A percentile compares a stretch with the other conserved stretches of the same genome.
phyloP scores from a whole-genome alignment of 164 flowering plant species.

The Euptelea pleiosperma region DNA sequence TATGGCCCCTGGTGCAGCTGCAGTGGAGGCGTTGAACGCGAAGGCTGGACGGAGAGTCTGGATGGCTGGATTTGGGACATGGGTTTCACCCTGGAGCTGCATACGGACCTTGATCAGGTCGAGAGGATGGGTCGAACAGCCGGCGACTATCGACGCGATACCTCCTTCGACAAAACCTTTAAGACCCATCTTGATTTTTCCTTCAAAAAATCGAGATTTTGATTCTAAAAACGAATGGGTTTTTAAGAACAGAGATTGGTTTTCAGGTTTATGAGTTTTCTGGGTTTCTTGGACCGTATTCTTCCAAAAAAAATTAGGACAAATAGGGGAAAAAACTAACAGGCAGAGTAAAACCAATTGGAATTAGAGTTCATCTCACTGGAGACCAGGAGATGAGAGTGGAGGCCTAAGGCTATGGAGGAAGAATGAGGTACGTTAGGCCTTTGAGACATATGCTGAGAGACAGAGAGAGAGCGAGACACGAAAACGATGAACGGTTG shows the following conservation, averaged over 20 bases:
- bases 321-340: not conserved
- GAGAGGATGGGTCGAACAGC: conserved; percentile 71
- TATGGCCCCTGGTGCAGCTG: conserved; percentile 14
- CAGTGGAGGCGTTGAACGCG: conserved; percentile 24
- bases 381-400: conserved; percentile 38
- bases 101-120: conserved; percentile 76
- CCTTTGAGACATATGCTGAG: conserved; percentile 30
- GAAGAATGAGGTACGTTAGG: conserved; percentile 33
- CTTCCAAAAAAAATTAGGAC: not conserved
- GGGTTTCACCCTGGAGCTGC: conserved; percentile 72
- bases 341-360: conserved; percentile 12
- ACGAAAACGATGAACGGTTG: too few relatives aligned
- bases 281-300: too few relatives aligned
- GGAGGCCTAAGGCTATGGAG: conserved; percentile 22
- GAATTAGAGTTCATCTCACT: conserved; percentile 31
- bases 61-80: conserved; percentile 9
- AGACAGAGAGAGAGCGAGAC: not conserved
- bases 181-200: conserved; percentile 38
- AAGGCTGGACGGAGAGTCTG: conserved; percentile 41
- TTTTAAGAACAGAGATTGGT: not conserved
- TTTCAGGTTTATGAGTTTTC: not conserved
- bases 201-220: not conserved
- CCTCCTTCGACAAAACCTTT: conserved; percentile 76
- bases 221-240: not conserved
- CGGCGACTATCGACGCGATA: conserved; percentile 63